Evolutionary conservation across 2,329 filamentous ascomycete species (phyloP), one percentile per base, ranked within the genome.

Genomic region (Fusarium sp.): DNA sequence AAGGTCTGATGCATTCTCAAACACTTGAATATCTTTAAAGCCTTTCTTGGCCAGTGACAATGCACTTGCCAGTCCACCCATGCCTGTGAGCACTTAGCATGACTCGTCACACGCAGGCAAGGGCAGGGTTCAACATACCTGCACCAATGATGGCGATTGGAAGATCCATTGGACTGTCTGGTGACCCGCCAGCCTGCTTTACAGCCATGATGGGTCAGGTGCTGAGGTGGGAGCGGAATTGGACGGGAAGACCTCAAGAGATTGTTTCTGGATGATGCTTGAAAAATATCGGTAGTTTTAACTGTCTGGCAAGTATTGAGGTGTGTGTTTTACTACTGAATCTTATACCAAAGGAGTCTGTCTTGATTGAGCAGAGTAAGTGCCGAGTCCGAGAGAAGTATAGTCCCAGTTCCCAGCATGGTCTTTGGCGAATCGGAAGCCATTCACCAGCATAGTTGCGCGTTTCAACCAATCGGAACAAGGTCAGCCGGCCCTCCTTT

Each of bases 41-140:
- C 94, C 94, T 76, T 91, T 90, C 83, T 93, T 93, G 45, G 94
- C 93, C 38, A 96, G 88, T 14, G 93, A 90, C 38, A 96, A 87
- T 8, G 93, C 93, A 61, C 87, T 88, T 66, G 92, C 90, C 32
- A 96, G 86, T 32, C 94, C 94, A 62, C 93, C 94, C 93, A 97
- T 96, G 73, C 94, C 93, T 92, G 25, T 57, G 15, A 52, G 7
- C 9, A 20, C 2, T n/a, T 25, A 20, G 32, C 5, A 65, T 38
- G 65, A 40, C 27, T 54, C 9, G 12, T 30, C 22, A 33, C 22
- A 22, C 9, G 4, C 25, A 27, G 6, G 11, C 5, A 35, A 6
- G 30, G 6, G 20, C 5, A 52, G 4, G 17, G 27, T n/a, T 17
- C 14, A 33, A 40, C 62, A 50, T 82, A 87, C 86, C 88, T 30